Evolutionary conservation across 2,329 filamentous ascomycete species (phyloP).

Genomic region (Teratosphaeria nubilosa): DNA sequence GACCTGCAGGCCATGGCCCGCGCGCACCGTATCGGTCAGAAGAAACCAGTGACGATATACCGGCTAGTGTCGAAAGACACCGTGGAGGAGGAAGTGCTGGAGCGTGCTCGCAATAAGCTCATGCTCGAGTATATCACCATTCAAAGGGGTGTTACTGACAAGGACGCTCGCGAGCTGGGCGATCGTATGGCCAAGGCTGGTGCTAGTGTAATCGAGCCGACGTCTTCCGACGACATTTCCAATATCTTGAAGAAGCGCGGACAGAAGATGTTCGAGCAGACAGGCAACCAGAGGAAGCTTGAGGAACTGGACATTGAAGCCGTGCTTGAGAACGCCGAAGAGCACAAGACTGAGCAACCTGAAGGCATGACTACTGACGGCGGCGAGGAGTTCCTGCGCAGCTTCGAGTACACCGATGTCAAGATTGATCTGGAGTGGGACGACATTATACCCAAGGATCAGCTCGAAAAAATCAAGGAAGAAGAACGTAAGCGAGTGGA

Average conservation of each 20-base stretch:
- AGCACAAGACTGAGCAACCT: slow-evolving; percentile 91
- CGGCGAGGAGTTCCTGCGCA: slow-evolving; percentile 87
- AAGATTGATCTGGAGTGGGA: slow-evolving; percentile 97
- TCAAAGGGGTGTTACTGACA: slow-evolving; percentile 91
- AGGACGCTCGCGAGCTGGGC: slow-evolving; percentile 74
- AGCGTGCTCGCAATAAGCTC: slow-evolving; percentile 92
- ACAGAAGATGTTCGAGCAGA: slow-evolving; percentile 99
- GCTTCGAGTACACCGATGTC: slow-evolving; percentile 89
- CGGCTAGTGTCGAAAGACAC: slow-evolving; percentile 96
- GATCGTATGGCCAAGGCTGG: slow-evolving; percentile 62
- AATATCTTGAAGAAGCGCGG: slow-evolving; percentile 93
- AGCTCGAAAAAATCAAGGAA: slow-evolving; percentile 78
- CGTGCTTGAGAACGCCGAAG: slow-evolving; percentile 90
- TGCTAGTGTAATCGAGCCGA: slow-evolving; percentile 58
- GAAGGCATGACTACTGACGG: slow-evolving; percentile 92
- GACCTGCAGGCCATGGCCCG: slow-evolving; percentile 98
- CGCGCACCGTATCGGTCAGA: slow-evolving; percentile 95
- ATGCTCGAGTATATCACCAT: slow-evolving; percentile 96
- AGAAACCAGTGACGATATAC: slow-evolving; percentile 91
- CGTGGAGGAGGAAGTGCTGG: slow-evolving; percentile 93
- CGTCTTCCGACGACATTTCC: slow-evolving; percentile 87
- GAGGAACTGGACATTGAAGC: slow-evolving; percentile 97
- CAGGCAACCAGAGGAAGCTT: slow-evolving; percentile 88
- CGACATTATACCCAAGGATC: slow-evolving; percentile 90
- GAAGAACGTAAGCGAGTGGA: slow-evolving; percentile 79